A percentile compares a stretch with the other conserved stretches of the same genome.
These are phyloP conservation scores for Singerocomus rubriflavus DNA, from an alignment of 1,284 basidiomycete species.

Conservation along the genomic window DNA sequence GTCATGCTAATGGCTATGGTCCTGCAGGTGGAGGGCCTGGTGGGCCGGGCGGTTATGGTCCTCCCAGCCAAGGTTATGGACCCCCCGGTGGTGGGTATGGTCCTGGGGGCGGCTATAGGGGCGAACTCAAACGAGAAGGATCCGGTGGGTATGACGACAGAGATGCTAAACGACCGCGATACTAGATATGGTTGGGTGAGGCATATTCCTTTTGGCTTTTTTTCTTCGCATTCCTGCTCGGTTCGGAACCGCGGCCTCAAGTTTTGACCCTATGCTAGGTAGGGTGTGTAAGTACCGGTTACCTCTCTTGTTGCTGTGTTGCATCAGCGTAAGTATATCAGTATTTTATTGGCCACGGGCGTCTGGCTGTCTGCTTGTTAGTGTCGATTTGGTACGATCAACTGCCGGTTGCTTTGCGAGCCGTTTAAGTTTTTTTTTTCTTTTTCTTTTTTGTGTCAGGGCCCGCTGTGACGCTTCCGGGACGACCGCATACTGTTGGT, in stretches of 20 bases:
- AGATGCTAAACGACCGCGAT: conserved; percentile 76
- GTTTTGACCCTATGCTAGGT: conserved; percentile 30
- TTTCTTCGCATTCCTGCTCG: conserved; percentile 18
- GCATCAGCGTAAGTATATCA: conserved; percentile 36
- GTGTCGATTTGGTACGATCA: conserved; percentile 11
- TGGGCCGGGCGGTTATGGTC: conserved; percentile 50
- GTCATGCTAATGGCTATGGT: conserved; percentile 54
- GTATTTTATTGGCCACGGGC: conserved; percentile 30
- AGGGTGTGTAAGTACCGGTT: conserved; percentile 36
- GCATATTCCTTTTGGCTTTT: conserved; percentile 23
- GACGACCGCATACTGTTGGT: background rate
- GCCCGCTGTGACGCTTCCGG: background rate
- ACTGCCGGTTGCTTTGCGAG: background rate
- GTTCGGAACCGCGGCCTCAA: conserved; percentile 29
- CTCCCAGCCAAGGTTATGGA: conserved; percentile 36
- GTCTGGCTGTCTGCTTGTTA: conserved; percentile 6
- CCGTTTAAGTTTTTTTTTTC: background rate
- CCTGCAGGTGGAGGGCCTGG: conserved; percentile 42
- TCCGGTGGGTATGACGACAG: conserved; percentile 76
- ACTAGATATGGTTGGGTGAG: conserved; percentile 50
- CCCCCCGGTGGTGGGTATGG: conserved; percentile 36
- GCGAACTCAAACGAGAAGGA: conserved; percentile 65
- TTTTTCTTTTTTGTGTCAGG: too few relatives aligned
- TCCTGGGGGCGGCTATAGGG: conserved; percentile 51
- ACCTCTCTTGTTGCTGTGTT: conserved; percentile 26